phyloP scores from a whole-genome alignment of 2,329 filamentous ascomycete genomes.

The Colletotrichum paranaense region DNA sequence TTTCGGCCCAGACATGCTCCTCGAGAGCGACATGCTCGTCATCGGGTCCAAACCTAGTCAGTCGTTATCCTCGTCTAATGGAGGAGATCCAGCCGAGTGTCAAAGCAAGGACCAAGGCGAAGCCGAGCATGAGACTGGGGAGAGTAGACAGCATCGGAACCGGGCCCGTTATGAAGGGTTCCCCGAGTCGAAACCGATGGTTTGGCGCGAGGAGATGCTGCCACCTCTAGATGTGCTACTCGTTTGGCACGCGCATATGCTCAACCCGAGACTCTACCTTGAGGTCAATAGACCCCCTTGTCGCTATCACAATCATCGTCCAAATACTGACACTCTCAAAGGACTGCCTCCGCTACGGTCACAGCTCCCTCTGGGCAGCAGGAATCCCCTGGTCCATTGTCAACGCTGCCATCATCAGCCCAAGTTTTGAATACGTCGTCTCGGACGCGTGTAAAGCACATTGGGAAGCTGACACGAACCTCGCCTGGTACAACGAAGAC shows the following conservation, averaged over 20 bases:
- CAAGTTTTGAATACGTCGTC: slow-evolving; percentile 62
- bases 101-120: too few relatives aligned
- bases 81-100: too few relatives aligned
- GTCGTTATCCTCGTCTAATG: too few relatives aligned
- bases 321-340: not conserved
- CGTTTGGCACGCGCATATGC: slow-evolving; percentile 79
- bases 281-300: slow-evolving; percentile 49
- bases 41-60: slow-evolving; percentile 5
- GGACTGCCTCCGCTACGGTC: slow-evolving; percentile 68
- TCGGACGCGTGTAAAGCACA: slow-evolving; percentile 49
- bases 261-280: slow-evolving; percentile 74
- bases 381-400: slow-evolving; percentile 72
- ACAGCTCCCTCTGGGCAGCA: slow-evolving; percentile 65
- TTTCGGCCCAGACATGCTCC: slow-evolving; percentile 42
- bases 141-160: not conserved
- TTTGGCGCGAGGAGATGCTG: slow-evolving; percentile 52
- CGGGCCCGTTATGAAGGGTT: slow-evolving; percentile 43
- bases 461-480: slow-evolving; percentile 59
- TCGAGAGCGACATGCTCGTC: slow-evolving; percentile 40
- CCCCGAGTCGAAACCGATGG: slow-evolving; percentile 37
- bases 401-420: slow-evolving; percentile 63
- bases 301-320: not conserved
- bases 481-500: slow-evolving; percentile 65
- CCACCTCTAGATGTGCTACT: slow-evolving; percentile 75
- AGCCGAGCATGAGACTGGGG: not conserved